Evolutionary conservation across 495 filamentous ascomycete genomes (phyloP).

Genomic region (Neurospora tetrasperma): DNA sequence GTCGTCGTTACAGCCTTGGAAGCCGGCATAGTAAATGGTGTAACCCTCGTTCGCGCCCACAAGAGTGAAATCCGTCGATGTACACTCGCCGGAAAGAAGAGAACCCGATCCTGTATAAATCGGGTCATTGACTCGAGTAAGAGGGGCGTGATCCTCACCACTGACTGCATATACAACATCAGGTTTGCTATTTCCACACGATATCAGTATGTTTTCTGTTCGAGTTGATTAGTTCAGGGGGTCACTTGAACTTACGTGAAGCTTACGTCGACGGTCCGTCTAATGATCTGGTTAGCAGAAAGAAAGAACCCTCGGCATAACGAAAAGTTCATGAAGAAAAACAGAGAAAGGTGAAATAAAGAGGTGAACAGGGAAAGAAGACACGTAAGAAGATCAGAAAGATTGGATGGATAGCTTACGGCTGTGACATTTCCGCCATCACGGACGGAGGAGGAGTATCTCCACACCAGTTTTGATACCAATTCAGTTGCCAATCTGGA

Average conservation of each 20-base stretch:
- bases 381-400: not conserved
- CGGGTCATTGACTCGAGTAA: constrained; percentile 3
- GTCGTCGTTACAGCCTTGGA: constrained; percentile 18
- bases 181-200: constrained; percentile 6
- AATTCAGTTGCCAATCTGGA: not conserved
- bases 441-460: not conserved
- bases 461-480: not conserved
- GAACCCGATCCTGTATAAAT: constrained; percentile 11
- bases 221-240: not conserved
- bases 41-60: constrained; percentile 11
- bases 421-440: not conserved
- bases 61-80: constrained; percentile 16
- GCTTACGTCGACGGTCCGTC: constrained; percentile 11
- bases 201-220: not conserved
- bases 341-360: not conserved
- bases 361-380: not conserved
- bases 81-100: constrained; percentile 16
- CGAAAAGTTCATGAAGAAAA: not conserved
- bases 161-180: constrained; percentile 9
- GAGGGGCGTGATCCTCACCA: not conserved
- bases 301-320: not conserved
- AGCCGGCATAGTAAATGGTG: constrained; percentile 17
- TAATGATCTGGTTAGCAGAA: not conserved
- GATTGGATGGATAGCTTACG: not conserved
- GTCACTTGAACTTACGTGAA: constrained; percentile 12